These are phyloP conservation scores for Citrullus amarus DNA, from an alignment of 306 rosid genomes.

Conservation along the genomic window DNA sequence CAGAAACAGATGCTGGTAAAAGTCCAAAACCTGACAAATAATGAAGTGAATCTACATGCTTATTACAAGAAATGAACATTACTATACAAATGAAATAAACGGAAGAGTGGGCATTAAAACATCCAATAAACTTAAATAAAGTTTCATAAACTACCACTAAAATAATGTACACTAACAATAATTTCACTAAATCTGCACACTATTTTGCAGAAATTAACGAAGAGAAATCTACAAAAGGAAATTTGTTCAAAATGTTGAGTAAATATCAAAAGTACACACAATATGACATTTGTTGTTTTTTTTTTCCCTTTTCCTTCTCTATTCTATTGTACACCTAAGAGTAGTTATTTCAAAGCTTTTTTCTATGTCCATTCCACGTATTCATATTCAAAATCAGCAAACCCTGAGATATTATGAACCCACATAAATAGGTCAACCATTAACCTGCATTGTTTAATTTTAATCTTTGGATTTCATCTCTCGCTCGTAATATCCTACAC, in stretches of 20 bases:
- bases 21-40: not conserved
- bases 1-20: not conserved
- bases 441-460: slow-evolving; percentile 8
- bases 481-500: slow-evolving; percentile 8
- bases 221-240: not conserved
- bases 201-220: not conserved
- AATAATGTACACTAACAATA: not conserved
- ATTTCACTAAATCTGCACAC: slow-evolving; percentile 1
- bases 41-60: not conserved
- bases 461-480: slow-evolving; percentile 8
- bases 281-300: not conserved
- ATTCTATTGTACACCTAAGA: not conserved
- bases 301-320: not conserved
- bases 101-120: not conserved
- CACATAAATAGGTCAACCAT: not conserved
- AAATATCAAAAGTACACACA: slow-evolving; percentile 2
- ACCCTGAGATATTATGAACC: not conserved
- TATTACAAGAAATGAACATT: not conserved
- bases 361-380: not conserved
- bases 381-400: not conserved
- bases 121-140: not conserved
- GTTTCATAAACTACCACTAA: not conserved
- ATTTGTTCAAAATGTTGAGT: not conserved
- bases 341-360: not conserved
- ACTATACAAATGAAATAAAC: not conserved